A percentile compares a stretch with the other conserved stretches of the same genome.
These are phyloP conservation scores for Carex littledalei DNA, from an alignment of 176 grass and related monocot genomes.

Conservation along the genomic window DNA sequence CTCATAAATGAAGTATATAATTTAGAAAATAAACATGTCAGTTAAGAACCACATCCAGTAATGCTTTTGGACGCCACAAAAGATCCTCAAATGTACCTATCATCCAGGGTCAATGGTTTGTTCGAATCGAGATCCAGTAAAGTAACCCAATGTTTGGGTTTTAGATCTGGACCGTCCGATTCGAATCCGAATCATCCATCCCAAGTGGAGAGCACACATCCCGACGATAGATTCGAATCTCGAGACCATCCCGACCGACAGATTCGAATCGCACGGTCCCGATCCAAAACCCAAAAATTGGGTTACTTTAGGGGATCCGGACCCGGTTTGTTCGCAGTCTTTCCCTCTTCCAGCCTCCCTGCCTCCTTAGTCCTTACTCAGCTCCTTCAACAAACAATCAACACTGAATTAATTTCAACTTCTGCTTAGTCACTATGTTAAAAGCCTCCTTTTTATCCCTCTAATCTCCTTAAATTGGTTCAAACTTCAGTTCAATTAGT, in stretches of 20 bases:
- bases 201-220: too few relatives aligned
- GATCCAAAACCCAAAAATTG: too few relatives aligned
- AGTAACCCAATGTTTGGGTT: too few relatives aligned
- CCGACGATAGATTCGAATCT: too few relatives aligned
- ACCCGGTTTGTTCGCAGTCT: too few relatives aligned
- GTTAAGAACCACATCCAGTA: background rate
- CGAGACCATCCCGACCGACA: too few relatives aligned
- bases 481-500: background rate
- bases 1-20: background rate
- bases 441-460: background rate
- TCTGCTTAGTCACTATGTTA: background rate
- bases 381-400: background rate
- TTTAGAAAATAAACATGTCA: background rate
- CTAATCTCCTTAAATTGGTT: background rate
- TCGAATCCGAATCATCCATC: too few relatives aligned
- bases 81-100: background rate
- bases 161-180: too few relatives aligned
- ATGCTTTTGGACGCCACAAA: background rate
- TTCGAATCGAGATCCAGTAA: background rate
- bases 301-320: too few relatives aligned
- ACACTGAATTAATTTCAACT: conserved; percentile 1
- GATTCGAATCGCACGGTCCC: too few relatives aligned
- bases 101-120: background rate
- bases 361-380: background rate
- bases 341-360: too few relatives aligned